These are phyloP conservation scores for Darksidea phi DNA, from an alignment of 495 filamentous ascomycete species.

Conservation along the genomic window DNA sequence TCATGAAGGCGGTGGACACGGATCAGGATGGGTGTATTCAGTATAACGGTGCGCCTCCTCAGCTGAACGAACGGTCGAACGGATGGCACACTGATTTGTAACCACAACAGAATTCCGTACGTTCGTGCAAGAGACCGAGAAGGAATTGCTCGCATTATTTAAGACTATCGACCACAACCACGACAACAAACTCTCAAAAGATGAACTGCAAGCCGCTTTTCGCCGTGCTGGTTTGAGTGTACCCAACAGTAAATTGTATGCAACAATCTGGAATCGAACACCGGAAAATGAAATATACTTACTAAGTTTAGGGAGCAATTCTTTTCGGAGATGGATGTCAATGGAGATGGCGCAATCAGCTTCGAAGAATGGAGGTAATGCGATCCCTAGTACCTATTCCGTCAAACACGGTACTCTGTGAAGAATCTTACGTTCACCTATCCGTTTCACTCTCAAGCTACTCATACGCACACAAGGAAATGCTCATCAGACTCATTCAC, in stretches of 20 bases:
- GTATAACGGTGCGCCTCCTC: slow-evolving; percentile 67
- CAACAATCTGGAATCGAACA: too few species aligned
- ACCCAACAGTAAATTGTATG: slow-evolving; percentile 63
- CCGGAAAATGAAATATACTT: too few species aligned
- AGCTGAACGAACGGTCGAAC: not conserved
- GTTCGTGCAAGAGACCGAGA: slow-evolving; percentile 85
- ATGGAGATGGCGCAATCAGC: slow-evolving; percentile 82
- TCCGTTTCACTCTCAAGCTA: not conserved
- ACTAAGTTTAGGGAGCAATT: slow-evolving; percentile 57
- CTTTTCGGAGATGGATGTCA: slow-evolving; percentile 84
- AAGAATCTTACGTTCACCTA: slow-evolving; percentile 1
- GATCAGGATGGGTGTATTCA: slow-evolving; percentile 86
- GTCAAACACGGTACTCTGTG: not conserved
- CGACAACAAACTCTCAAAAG: slow-evolving; percentile 85
- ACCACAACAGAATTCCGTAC: slow-evolving; percentile 69
- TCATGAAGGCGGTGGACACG: slow-evolving; percentile 78
- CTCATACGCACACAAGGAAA: not conserved
- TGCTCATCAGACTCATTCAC: not conserved
- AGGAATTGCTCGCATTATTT: slow-evolving; percentile 77
- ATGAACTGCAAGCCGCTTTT: slow-evolving; percentile 77
- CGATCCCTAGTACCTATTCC: not conserved
- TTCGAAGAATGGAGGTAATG: slow-evolving; percentile 96
- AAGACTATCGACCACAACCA: slow-evolving; percentile 80
- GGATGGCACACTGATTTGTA: not conserved
- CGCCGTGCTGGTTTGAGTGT: slow-evolving; percentile 73